Percentiles rank a stretch among this genome's conserved stretches.
phyloP scores from a whole-genome alignment of 2,329 filamentous ascomycete species.

The Aspergillus intermedius region DNA sequence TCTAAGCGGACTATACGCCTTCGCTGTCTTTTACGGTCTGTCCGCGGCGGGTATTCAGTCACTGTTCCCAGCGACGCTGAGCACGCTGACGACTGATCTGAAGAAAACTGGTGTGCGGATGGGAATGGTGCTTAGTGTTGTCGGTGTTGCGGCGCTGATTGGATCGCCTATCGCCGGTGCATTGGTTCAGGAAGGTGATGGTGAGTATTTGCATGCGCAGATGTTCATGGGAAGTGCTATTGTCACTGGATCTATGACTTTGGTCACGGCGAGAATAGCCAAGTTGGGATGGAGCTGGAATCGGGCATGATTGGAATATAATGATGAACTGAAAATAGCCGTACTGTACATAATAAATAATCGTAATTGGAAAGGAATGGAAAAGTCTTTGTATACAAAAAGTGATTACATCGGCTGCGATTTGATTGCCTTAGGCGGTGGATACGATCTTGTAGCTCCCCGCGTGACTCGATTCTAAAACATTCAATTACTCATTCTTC shows the following conservation, averaged over 20 bases:
- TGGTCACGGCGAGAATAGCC: constrained; percentile 36
- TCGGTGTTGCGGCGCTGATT: constrained; percentile 49
- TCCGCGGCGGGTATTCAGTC: constrained; percentile 58
- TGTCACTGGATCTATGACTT: constrained; percentile 37
- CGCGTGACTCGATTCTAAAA: constrained; percentile 3
- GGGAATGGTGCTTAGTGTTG: constrained; percentile 50
- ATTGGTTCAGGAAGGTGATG: constrained; percentile 41
- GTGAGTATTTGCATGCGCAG: constrained; percentile 47
- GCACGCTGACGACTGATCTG: constrained; percentile 48
- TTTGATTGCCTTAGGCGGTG: neutral
- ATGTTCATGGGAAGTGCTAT: constrained; percentile 45
- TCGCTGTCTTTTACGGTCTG: constrained; percentile 59
- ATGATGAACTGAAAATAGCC: neutral
- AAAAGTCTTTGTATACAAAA: neutral
- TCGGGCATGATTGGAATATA: constrained; percentile 22
- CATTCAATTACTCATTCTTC: neutral
- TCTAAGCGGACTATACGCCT: constrained; percentile 52
- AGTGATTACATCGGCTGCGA: neutral
- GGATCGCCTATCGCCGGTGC: constrained; percentile 52
- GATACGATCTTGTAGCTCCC: neutral
- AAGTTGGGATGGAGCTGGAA: constrained; percentile 31
- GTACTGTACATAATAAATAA: neutral
- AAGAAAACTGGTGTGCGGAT: constrained; percentile 51
- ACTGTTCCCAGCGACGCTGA: constrained; percentile 58
- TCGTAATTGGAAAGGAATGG: neutral